Evolutionary conservation across 768 basidiomycete species (phyloP).

Genomic region (Daedaleopsis nitida): DNA sequence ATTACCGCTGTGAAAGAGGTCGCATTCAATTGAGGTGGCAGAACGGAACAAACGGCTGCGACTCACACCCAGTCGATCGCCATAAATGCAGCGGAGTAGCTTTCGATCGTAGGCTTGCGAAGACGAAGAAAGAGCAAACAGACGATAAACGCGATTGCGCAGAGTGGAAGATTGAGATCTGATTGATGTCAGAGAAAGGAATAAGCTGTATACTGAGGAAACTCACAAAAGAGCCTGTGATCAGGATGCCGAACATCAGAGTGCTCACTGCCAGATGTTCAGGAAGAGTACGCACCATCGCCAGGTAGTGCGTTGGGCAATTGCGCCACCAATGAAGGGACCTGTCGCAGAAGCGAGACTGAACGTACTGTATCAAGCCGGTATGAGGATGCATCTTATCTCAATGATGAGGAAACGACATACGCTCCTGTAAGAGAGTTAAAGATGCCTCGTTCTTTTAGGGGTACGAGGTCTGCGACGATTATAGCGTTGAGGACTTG

Average conservation of each 20-base stretch:
- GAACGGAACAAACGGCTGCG: too few species aligned
- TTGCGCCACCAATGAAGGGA: conserved; percentile 32
- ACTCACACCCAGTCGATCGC: conserved; percentile 41
- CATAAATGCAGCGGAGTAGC: conserved; percentile 24
- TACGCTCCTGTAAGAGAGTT: conserved; percentile 13
- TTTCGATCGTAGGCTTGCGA: conserved; percentile 23
- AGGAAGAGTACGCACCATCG: conserved; percentile 7
- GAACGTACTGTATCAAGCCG: conserved; percentile 22
- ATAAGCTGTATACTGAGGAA: background rate
- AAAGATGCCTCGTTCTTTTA: conserved; percentile 36
- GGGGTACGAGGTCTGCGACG: conserved; percentile 27
- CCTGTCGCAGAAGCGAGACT: conserved; percentile 19
- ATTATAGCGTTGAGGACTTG: conserved; percentile 26
- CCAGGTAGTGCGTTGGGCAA: conserved; percentile 17
- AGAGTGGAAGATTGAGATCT: conserved; percentile 21
- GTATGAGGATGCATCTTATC: background rate
- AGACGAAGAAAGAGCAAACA: conserved; percentile 13
- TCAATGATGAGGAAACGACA: background rate
- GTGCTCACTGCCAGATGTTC: too few species aligned
- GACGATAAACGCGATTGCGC: conserved; percentile 10
- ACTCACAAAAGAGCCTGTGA: conserved; percentile 21
- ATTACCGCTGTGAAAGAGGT: conserved; percentile 32
- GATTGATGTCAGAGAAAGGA: background rate
- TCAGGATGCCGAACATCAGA: background rate
- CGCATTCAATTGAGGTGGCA: too few species aligned